Evolutionary conservation across 164 flowering plant genomes (phyloP).

Genomic region (Umbellularia californica): DNA sequence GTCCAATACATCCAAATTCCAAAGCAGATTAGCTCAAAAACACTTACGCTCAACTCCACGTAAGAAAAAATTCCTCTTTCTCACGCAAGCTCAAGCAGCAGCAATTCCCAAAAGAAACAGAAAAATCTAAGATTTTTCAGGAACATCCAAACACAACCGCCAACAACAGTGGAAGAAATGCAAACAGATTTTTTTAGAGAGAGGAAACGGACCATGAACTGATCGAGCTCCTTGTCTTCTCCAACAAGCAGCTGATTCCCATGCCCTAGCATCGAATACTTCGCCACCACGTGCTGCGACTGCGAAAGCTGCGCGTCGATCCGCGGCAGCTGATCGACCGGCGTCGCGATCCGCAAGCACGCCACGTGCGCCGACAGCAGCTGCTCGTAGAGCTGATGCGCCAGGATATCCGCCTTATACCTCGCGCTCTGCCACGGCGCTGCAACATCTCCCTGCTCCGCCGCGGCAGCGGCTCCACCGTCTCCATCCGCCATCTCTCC

Average conservation of each 20-base stretch:
- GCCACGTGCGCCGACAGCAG: conserved; percentile 76
- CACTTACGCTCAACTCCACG: too few relatives aligned
- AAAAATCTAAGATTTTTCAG: too few relatives aligned
- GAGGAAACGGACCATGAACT: conserved; percentile 60
- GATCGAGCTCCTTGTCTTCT: conserved; percentile 77
- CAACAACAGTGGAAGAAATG: too few relatives aligned
- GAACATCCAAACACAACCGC: too few relatives aligned
- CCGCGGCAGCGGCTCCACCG: not conserved
- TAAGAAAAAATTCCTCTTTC: too few relatives aligned
- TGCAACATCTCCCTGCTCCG: conserved; percentile 14
- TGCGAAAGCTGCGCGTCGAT: conserved; percentile 78
- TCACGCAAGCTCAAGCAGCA: too few relatives aligned
- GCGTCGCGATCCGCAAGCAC: conserved; percentile 81
- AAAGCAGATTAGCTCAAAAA: too few relatives aligned
- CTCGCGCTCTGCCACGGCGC: conserved; percentile 42
- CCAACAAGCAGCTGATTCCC: conserved; percentile 20
- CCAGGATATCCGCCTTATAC: conserved; percentile 64
- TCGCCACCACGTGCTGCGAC: conserved; percentile 59
- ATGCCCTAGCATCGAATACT: conserved; percentile 46
- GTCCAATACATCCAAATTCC: too few relatives aligned
- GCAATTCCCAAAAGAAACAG: too few relatives aligned
- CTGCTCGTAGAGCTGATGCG: conserved; percentile 77
- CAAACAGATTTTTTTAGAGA: not conserved
- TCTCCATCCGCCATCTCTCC: conserved; percentile 12
- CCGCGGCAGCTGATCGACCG: conserved; percentile 82